Conservation (phyloP, 2,329 filamentous ascomycete genomes). For the Talaromyces marneffei region DNA sequence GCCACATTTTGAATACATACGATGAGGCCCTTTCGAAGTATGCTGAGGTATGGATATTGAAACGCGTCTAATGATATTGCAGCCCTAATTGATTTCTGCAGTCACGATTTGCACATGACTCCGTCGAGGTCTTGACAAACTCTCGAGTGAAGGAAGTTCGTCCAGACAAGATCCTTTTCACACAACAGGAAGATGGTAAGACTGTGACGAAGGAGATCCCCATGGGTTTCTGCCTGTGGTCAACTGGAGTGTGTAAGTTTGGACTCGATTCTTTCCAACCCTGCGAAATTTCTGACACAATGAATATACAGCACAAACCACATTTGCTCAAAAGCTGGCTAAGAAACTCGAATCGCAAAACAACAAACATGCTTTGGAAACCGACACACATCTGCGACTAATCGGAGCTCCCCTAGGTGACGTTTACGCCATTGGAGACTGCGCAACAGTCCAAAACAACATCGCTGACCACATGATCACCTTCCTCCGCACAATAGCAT, state of each 20-base stretch:
- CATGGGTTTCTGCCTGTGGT: constrained; percentile 96
- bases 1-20: constrained; percentile 96
- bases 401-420: constrained; percentile 86
- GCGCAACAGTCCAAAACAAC: constrained; percentile 95
- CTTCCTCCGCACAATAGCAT: constrained; percentile 83
- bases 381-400: constrained; percentile 84
- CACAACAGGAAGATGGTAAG: constrained; percentile 71
- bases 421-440: constrained; percentile 95
- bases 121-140: constrained; percentile 87
- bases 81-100: constrained; percentile 18
- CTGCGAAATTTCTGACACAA: not conserved
- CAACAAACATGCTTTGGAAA: constrained; percentile 88
- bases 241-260: constrained; percentile 68
- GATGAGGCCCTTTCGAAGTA: constrained; percentile 91
- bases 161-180: constrained; percentile 79
- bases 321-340: constrained; percentile 70
- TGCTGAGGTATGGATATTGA: constrained; percentile 56
- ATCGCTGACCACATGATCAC: constrained; percentile 83
- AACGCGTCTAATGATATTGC: not conserved
- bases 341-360: constrained; percentile 72
- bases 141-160: constrained; percentile 85
- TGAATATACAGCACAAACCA: constrained; percentile 58
- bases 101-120: constrained; percentile 80
- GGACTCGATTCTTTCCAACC: not conserved
- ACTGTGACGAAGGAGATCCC: constrained; percentile 86